Evolutionary conservation across 176 grass and related monocot species (phyloP).

Genomic region (Bonia amplexicaulis): DNA sequence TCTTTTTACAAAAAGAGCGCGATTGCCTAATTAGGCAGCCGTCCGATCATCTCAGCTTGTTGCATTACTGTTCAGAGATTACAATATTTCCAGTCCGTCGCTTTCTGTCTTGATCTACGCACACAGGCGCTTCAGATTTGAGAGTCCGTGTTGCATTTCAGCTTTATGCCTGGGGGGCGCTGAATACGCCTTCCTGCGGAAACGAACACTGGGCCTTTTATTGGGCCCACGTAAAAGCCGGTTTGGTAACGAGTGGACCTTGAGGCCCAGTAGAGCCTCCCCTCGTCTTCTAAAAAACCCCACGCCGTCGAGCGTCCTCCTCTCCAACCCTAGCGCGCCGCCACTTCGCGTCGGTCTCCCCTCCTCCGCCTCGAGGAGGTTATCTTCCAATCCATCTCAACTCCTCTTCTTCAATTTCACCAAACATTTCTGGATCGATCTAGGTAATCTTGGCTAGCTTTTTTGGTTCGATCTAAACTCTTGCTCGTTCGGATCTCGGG

Average conservation of each 20-base stretch:
- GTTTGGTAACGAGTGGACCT: neutral
- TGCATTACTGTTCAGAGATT: neutral
- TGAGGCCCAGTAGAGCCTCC: neutral
- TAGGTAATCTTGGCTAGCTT: neutral
- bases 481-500: neutral
- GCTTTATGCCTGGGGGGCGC: neutral
- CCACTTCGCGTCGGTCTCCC: neutral
- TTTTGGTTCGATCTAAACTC: neutral
- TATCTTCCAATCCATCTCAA: neutral
- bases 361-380: neutral
- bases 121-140: neutral
- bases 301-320: too few species aligned
- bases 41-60: too few species aligned
- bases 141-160: neutral
- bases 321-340: slow-evolving; percentile 25
- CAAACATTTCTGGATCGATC: neutral
- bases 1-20: neutral
- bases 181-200: too few species aligned
- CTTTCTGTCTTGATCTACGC: neutral
- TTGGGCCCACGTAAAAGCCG: neutral
- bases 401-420: neutral
- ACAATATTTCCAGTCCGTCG: neutral
- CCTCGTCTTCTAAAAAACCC: neutral
- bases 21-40: too few species aligned
- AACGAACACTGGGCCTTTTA: neutral